These are phyloP conservation scores for Massarina eburnea DNA, from an alignment of 2,329 filamentous ascomycete genomes.

Conservation along the genomic window DNA sequence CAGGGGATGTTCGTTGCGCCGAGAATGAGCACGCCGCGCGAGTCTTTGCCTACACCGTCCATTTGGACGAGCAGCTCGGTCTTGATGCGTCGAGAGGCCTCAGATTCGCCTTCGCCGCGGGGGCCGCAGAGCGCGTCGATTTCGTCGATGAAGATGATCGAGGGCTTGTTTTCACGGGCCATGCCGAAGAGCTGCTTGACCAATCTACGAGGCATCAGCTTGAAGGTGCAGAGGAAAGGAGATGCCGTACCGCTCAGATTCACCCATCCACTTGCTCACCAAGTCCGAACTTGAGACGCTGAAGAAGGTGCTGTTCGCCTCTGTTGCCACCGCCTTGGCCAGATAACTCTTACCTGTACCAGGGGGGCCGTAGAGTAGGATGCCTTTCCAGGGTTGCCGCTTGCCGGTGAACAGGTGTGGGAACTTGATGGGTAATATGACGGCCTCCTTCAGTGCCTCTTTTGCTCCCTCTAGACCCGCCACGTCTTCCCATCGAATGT, in stretches of 20 bases:
- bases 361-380: slow-evolving; percentile 91
- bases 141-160: slow-evolving; percentile 98
- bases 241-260: slow-evolving; percentile 81
- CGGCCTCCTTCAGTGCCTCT: slow-evolving; percentile 95
- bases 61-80: slow-evolving; percentile 98
- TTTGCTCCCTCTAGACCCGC: slow-evolving; percentile 92
- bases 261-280: slow-evolving; percentile 99
- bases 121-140: slow-evolving; percentile 95
- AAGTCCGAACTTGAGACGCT: slow-evolving; percentile 96
- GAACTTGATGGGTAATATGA: slow-evolving; percentile 97
- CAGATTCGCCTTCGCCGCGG: slow-evolving; percentile 90
- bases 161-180: slow-evolving; percentile 96
- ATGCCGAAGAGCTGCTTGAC: slow-evolving; percentile 97
- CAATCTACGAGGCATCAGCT: slow-evolving; percentile 58
- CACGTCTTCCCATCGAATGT: slow-evolving; percentile 97
- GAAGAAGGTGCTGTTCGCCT: slow-evolving; percentile 99
- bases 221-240: neutral
- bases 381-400: slow-evolving; percentile 97
- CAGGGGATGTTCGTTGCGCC: slow-evolving; percentile 98
- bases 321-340: slow-evolving; percentile 95
- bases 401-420: slow-evolving; percentile 95
- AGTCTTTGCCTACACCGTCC: slow-evolving; percentile 97
- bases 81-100: slow-evolving; percentile 96
- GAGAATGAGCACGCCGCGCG: slow-evolving; percentile 87
- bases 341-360: slow-evolving; percentile 98